A percentile compares a stretch with the other conserved stretches of the same genome.
These are phyloP conservation scores for Clonostachys rosea DNA, from an alignment of 2,329 filamentous ascomycete species.

Conservation along the genomic window DNA sequence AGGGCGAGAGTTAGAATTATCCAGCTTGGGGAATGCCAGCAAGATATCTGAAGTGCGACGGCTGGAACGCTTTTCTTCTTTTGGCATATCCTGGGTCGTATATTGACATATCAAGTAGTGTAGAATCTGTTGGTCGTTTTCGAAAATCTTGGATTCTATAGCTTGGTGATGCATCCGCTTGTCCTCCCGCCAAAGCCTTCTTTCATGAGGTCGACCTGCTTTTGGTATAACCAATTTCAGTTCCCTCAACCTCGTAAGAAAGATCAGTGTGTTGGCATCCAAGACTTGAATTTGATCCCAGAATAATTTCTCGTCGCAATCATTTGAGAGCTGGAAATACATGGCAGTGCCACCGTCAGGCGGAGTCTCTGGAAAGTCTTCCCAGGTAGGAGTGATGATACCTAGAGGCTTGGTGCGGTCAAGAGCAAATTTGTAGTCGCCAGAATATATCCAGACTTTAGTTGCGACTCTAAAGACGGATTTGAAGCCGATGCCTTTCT, in stretches of 20 bases:
- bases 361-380: not conserved
- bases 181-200: too few species aligned
- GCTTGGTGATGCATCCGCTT: too few species aligned
- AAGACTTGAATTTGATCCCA: too few species aligned
- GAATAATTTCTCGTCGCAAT: too few species aligned
- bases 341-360: not conserved
- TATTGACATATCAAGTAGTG: not conserved
- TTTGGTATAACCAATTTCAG: too few species aligned
- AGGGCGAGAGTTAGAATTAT: not conserved
- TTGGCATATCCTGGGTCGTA: not conserved
- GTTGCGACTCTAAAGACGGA: constrained; percentile 36
- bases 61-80: not conserved
- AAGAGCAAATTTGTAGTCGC: constrained; percentile 32
- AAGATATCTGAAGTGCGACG: not conserved
- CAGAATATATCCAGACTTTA: constrained; percentile 31
- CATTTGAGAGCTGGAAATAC: not conserved
- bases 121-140: not conserved
- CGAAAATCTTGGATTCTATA: not conserved
- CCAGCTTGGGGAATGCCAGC: not conserved
- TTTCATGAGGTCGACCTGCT: too few species aligned
- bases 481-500: constrained; percentile 44
- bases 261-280: too few species aligned
- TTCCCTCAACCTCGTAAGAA: too few species aligned
- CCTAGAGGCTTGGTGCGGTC: constrained; percentile 6
- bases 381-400: not conserved